Percentiles rank a stretch among this genome's conserved stretches.
These are phyloP conservation scores for Lachnellula arida DNA, from an alignment of 2,329 filamentous ascomycete genomes.

Conservation along the genomic window DNA sequence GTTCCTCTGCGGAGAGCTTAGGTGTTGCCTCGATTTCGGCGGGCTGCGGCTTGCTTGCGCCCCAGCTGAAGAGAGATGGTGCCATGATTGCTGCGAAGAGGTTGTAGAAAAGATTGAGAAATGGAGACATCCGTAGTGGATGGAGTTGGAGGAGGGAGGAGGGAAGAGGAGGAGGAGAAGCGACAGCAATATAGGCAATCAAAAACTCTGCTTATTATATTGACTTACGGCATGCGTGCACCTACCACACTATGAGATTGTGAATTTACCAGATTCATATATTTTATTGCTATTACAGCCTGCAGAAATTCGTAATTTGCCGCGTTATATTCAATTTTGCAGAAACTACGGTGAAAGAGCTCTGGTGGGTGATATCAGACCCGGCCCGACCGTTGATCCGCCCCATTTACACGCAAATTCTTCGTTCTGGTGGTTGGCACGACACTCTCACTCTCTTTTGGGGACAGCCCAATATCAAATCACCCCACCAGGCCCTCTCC, in stretches of 20 bases:
- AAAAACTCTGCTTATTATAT: neutral
- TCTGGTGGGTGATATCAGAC: too few species aligned
- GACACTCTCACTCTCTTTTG: too few species aligned
- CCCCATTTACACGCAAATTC: too few species aligned
- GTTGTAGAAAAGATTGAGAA: constrained; percentile 10
- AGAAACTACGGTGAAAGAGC: too few species aligned
- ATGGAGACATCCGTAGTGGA: constrained; percentile 10
- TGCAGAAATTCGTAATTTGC: too few species aligned
- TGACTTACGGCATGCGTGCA: constrained; percentile 2
- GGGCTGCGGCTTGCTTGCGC: constrained; percentile 1
- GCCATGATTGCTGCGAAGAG: constrained; percentile 12
- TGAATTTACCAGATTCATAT: too few species aligned
- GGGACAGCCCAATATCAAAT: too few species aligned
- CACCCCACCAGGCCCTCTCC: too few species aligned
- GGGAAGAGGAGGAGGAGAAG: neutral
- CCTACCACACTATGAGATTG: neutral
- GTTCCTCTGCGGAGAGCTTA: constrained; percentile 11
- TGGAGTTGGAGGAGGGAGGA: constrained; percentile 1
- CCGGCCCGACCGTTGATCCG: too few species aligned
- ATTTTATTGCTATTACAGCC: too few species aligned
- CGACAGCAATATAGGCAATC: neutral
- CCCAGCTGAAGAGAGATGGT: constrained; percentile 14
- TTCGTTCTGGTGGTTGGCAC: too few species aligned
- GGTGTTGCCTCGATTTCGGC: neutral
- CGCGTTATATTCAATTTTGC: too few species aligned